Base-by-base conservation (phyloP, 2,329 filamentous ascomycete species). In the Neoscytalidium dimidiatum region DNA sequence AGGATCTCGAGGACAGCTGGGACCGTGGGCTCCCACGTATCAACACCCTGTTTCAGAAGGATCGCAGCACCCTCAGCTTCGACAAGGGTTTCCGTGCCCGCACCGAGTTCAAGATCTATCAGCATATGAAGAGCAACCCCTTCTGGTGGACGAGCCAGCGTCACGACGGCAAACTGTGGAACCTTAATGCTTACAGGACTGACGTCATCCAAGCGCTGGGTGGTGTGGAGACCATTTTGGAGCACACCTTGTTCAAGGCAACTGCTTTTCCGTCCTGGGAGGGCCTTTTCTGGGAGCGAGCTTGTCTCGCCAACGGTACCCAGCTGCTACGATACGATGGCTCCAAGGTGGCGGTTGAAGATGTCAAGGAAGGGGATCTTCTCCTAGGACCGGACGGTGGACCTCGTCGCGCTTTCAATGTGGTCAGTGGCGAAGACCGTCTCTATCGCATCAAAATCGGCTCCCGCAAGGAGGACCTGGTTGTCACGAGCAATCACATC, bases 91-190 rank as follows among this genome's bases (percentile, higher is more conserved):
- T 98, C 89, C 90, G 95, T 70, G 89, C 94, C 14, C 87, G 95
- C 62, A 92, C 94, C 11, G 95, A 99, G 77, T 99, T 99, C 84
- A 99, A 99, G 84, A 89, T 95, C 31, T 99, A 98, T 75, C 94
- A 98, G 77, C 84, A 98, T 67, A 98, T 99, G 94, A 97, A 96
- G 87, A 96, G 91, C 80, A 97, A 98, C 75, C 95, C 95, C 0
- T 98, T 98, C 84, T 97, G 94, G 93, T 99, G 95, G 95, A 99
- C 95, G 3, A 96, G 92, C 72, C 94, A 98, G 78, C 86, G 95
- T 43, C 96, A 99, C 73, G 95, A 99, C 72, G 95, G 95, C 75
- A 98, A 98, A 74, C 79, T 99, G 4, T 99, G 95, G 95, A 97
- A 97, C 69, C 78, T 99, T 62, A 98, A 98, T 69, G 92, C 92